A percentile compares a stretch with the other conserved stretches of the same genome.
Conservation (phyloP, 352 stramenopile species). For the Pythium aphanidermatum region DNA sequence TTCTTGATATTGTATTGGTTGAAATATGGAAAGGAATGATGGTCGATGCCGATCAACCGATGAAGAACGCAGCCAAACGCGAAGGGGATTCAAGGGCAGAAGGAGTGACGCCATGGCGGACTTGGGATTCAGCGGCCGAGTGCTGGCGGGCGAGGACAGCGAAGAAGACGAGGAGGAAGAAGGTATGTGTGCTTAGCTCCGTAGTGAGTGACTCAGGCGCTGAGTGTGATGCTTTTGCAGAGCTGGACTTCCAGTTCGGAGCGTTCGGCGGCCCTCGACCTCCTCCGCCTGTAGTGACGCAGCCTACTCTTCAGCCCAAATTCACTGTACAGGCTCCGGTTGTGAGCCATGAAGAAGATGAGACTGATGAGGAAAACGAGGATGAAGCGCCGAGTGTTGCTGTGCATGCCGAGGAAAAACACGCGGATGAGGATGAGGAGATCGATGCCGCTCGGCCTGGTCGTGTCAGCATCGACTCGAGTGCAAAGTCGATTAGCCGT, state of each 20-base stretch:
- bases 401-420: neutral
- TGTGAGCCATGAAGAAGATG: constrained; percentile 15
- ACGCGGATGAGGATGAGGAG: constrained; percentile 1
- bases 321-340: constrained; percentile 10
- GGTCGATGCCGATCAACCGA: neutral
- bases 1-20: neutral
- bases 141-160: constrained; percentile 73
- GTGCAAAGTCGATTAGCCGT: constrained; percentile 5
- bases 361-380: constrained; percentile 19
- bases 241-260: constrained; percentile 15
- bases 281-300: constrained; percentile 1
- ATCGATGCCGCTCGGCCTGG: neutral
- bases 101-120: constrained; percentile 47
- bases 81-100: no score
- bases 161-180: constrained; percentile 75
- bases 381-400: no score
- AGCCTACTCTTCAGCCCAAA: constrained; percentile 10
- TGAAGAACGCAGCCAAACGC: no score
- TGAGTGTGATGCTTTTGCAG: constrained; percentile 6
- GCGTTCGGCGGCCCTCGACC: neutral
- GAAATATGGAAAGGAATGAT: constrained; percentile 4
- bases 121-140: constrained; percentile 46
- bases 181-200: no score
- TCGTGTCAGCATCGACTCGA: constrained; percentile 11
- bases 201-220: no score